phyloP scores from a whole-genome alignment of 1,284 basidiomycete species.

The Hemileccinum hortonii region DNA sequence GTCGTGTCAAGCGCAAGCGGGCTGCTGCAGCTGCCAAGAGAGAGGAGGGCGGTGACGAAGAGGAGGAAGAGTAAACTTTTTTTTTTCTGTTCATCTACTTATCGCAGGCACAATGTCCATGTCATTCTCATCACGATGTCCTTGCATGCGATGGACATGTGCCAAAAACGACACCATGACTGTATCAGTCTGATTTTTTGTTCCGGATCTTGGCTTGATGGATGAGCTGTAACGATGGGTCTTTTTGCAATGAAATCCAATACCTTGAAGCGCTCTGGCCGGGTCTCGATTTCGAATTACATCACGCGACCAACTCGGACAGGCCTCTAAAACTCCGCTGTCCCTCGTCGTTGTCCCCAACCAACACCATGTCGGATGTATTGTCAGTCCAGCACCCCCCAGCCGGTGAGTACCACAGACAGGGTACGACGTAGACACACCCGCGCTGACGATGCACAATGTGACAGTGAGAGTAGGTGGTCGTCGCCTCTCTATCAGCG shows the following conservation, averaged over 20 bases:
- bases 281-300: neutral
- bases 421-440: too few species aligned
- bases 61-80: slow-evolving; percentile 77
- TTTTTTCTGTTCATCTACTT: slow-evolving; percentile 19
- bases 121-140: slow-evolving; percentile 30
- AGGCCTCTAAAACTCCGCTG: slow-evolving; percentile 16
- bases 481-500: slow-evolving; percentile 53
- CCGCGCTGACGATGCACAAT: neutral
- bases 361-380: slow-evolving; percentile 25
- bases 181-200: slow-evolving; percentile 9
- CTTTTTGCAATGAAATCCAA: neutral
- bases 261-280: too few species aligned
- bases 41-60: slow-evolving; percentile 87
- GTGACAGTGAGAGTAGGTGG: slow-evolving; percentile 62
- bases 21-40: slow-evolving; percentile 90
- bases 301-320: slow-evolving; percentile 8
- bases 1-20: slow-evolving; percentile 99
- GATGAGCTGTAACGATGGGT: too few species aligned
- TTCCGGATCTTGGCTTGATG: too few species aligned
- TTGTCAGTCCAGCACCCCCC: slow-evolving; percentile 24
- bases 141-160: slow-evolving; percentile 31
- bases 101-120: slow-evolving; percentile 28
- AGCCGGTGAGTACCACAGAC: slow-evolving; percentile 19
- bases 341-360: neutral
- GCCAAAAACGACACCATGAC: slow-evolving; percentile 29